phyloP scores from a whole-genome alignment of 2,329 filamentous ascomycete genomes.

The Endocalyx cinctus region DNA sequence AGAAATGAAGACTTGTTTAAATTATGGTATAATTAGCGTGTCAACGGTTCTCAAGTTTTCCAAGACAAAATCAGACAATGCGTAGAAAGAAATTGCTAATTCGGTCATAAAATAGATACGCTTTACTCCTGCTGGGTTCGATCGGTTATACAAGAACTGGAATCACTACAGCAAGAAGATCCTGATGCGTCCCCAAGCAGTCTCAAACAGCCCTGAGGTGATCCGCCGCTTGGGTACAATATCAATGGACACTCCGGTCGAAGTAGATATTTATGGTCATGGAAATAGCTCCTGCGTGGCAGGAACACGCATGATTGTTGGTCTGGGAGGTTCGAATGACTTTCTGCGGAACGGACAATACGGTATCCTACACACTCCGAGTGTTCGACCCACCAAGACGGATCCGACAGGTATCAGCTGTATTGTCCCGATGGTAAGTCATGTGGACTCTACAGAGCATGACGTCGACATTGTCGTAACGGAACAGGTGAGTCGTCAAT shows the following conservation, averaged over 20 bases:
- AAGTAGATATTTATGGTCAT: slow-evolving; percentile 92
- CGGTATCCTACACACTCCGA: slow-evolving; percentile 91
- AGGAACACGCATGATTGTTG: slow-evolving; percentile 77
- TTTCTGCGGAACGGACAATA: slow-evolving; percentile 70
- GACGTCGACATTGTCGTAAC: slow-evolving; percentile 87
- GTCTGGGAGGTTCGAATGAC: slow-evolving; percentile 67
- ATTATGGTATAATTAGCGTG: too few species aligned
- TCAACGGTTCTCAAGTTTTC: too few species aligned
- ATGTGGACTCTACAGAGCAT: slow-evolving; percentile 90
- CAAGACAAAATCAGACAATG: too few species aligned
- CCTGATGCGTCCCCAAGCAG: slow-evolving; percentile 79
- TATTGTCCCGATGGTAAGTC: slow-evolving; percentile 92
- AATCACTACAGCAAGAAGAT: slow-evolving; percentile 75
- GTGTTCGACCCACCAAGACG: slow-evolving; percentile 72
- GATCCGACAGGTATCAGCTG: slow-evolving; percentile 78
- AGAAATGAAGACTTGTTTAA: too few species aligned
- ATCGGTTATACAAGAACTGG: slow-evolving; percentile 86
- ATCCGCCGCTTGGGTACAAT: slow-evolving; percentile 84
- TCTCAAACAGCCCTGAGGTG: slow-evolving; percentile 87
- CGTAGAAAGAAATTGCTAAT: too few species aligned
- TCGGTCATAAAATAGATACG: slow-evolving; percentile 83
- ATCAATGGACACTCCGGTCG: slow-evolving; percentile 92
- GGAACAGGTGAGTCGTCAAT: too few species aligned
- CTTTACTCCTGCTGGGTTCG: slow-evolving; percentile 86
- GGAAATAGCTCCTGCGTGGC: slow-evolving; percentile 88